A percentile compares a stretch with the other conserved stretches of the same genome.
phyloP scores from a whole-genome alignment of 148 eudicot genomes.

The Beta vulgaris region DNA sequence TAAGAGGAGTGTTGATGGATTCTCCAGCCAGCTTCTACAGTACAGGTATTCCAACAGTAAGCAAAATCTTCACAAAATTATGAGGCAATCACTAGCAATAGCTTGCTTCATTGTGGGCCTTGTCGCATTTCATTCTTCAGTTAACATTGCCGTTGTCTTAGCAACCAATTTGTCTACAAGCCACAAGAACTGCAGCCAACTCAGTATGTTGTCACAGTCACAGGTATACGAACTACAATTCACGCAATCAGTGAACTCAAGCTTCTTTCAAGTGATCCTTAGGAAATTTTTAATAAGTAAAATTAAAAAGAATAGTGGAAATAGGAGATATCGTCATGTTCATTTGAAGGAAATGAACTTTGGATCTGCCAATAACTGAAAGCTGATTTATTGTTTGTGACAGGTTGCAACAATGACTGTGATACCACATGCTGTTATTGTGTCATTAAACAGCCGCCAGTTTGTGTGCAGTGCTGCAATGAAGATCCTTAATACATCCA shows the following conservation, averaged over 20 bases:
- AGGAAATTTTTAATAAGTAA: too few relatives aligned
- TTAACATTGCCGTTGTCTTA: neutral
- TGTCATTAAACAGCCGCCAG: constrained; percentile 54
- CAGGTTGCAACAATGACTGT: constrained; percentile 63
- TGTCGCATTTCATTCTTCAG: neutral
- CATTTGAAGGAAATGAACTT: too few relatives aligned
- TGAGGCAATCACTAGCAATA: constrained; percentile 9
- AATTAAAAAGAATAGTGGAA: too few relatives aligned
- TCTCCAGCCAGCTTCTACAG: neutral
- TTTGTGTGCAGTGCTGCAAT: constrained; percentile 55
- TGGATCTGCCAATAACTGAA: neutral
- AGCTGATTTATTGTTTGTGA: neutral
- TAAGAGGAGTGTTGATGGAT: constrained; percentile 13
- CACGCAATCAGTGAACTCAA: neutral
- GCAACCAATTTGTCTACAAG: constrained; percentile 15
- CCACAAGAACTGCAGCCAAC: constrained; percentile 11
- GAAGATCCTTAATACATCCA: constrained; percentile 34
- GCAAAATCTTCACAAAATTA: neutral
- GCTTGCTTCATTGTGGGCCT: neutral
- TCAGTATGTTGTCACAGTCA: constrained; percentile 16
- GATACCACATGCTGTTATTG: constrained; percentile 66
- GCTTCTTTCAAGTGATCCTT: neutral
- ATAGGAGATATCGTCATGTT: too few relatives aligned
- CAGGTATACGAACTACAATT: constrained; percentile 9
- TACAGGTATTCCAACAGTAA: neutral